Conservation (phyloP, 768 basidiomycete species). For the Rhodotorula toruloides region DNA sequence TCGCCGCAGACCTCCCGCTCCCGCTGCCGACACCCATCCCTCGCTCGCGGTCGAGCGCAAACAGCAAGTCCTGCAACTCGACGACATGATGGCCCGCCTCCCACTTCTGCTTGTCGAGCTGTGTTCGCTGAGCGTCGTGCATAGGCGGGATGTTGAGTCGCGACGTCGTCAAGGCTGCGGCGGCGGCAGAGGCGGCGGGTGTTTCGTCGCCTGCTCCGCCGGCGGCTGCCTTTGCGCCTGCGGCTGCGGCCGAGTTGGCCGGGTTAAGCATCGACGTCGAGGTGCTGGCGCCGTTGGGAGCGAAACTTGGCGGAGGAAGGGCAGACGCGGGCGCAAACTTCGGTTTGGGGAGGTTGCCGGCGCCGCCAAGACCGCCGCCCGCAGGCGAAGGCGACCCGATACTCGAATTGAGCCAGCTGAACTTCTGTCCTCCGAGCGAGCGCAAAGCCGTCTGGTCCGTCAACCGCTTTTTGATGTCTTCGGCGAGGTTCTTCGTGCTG, state of each 20-base stretch:
- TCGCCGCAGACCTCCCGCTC: conserved; percentile 10
- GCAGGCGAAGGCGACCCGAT: conserved; percentile 24
- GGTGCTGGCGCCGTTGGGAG: conserved; percentile 43
- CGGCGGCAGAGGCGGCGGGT: conserved; percentile 16
- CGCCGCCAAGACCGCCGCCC: not conserved
- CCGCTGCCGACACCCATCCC: conserved; percentile 32
- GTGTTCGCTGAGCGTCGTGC: conserved; percentile 51
- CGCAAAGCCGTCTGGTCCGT: conserved; percentile 82
- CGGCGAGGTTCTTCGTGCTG: conserved; percentile 81
- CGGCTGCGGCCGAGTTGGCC: conserved; percentile 27
- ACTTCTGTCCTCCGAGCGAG: conserved; percentile 69
- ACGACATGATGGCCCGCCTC: conserved; percentile 60
- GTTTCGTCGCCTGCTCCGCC: conserved; percentile 62
- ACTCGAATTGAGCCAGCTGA: conserved; percentile 79
- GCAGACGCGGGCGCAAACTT: conserved; percentile 19
- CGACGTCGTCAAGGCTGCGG: conserved; percentile 19
- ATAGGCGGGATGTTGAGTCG: conserved; percentile 26
- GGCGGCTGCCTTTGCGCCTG: conserved; percentile 46
- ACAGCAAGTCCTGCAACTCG: conserved; percentile 75
- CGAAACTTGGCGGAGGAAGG: conserved; percentile 28
- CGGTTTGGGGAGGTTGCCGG: conserved; percentile 27
- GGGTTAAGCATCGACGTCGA: conserved; percentile 27
- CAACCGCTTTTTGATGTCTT: conserved; percentile 86
- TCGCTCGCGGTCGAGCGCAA: conserved; percentile 63
- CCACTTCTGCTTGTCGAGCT: conserved; percentile 50